Conservation (phyloP, 352 stramenopile species). For the Aphanomyces euteiches region DNA sequence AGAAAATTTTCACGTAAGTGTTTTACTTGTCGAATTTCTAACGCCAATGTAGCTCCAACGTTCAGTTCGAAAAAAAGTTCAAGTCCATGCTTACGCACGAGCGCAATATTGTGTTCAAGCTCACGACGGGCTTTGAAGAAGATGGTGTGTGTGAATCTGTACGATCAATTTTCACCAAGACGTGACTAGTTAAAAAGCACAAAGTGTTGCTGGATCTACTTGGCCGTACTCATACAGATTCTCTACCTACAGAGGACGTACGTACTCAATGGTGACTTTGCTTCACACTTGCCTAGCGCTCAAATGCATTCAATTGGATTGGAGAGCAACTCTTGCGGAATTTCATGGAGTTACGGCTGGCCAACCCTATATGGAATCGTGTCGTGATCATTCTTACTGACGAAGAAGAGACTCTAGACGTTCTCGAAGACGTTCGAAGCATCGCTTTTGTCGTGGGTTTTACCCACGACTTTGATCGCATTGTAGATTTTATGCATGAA, state of each 20-base stretch:
- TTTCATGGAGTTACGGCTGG: conserved; percentile 77
- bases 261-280: background rate
- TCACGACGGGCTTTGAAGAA: conserved; percentile 70
- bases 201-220: conserved; percentile 27
- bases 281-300: background rate
- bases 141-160: background rate
- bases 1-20: background rate
- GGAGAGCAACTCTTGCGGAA: conserved; percentile 72
- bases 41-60: background rate
- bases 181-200: conserved; percentile 20
- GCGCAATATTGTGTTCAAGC: conserved; percentile 68
- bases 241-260: conserved; percentile 20
- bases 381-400: conserved; percentile 61
- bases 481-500: conserved; percentile 19
- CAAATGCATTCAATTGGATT: conserved; percentile 64
- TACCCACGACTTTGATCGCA: conserved; percentile 21
- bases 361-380: conserved; percentile 83
- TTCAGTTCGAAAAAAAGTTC: conserved; percentile 58
- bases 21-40: background rate
- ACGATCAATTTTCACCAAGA: conserved; percentile 2
- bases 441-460: conserved; percentile 25
- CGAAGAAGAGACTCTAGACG: background rate
- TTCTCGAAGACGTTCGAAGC: conserved; percentile 3
- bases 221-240: conserved; percentile 18
- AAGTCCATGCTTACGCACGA: conserved; percentile 59